These are phyloP conservation scores for Xanthoparmelia taractica DNA, from an alignment of 495 filamentous ascomycete species.

Conservation along the genomic window DNA sequence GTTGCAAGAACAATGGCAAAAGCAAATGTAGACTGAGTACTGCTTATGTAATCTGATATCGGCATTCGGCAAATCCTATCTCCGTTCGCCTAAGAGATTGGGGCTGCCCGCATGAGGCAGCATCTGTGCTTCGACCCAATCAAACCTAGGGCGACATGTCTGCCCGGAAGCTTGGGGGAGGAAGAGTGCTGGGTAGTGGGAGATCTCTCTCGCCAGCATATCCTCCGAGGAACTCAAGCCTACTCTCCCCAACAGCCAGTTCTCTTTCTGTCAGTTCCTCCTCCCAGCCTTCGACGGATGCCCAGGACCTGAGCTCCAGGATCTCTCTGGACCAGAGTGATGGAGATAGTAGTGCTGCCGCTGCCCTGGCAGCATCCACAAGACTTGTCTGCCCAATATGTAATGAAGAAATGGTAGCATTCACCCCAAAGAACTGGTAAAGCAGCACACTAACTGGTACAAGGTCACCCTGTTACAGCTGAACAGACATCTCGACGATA, in stretches of 20 bases:
- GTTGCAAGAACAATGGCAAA: background rate
- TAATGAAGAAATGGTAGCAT: slow-evolving; percentile 82
- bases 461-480: slow-evolving; percentile 86
- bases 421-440: background rate
- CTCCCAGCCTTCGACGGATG: slow-evolving; percentile 49
- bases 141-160: slow-evolving; percentile 51
- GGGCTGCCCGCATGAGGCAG: background rate
- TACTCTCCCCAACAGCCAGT: slow-evolving; percentile 54
- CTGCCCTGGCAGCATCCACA: slow-evolving; percentile 48
- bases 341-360: slow-evolving; percentile 39
- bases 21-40: background rate
- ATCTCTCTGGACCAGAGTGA: slow-evolving; percentile 49
- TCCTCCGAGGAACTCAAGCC: slow-evolving; percentile 47
- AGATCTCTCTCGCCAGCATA: slow-evolving; percentile 62
- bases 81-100: background rate
- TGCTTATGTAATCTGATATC: background rate
- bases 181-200: slow-evolving; percentile 78
- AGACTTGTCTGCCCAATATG: slow-evolving; percentile 89
- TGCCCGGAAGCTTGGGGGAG: slow-evolving; percentile 76
- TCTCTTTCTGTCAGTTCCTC: slow-evolving; percentile 55
- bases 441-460: slow-evolving; percentile 14
- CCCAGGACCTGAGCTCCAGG: slow-evolving; percentile 52
- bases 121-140: background rate
- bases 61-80: slow-evolving; percentile 5
- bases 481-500: slow-evolving; percentile 91